Base-by-base conservation (phyloP, 2,329 filamentous ascomycete genomes). In the Colletotrichum truncatum region DNA sequence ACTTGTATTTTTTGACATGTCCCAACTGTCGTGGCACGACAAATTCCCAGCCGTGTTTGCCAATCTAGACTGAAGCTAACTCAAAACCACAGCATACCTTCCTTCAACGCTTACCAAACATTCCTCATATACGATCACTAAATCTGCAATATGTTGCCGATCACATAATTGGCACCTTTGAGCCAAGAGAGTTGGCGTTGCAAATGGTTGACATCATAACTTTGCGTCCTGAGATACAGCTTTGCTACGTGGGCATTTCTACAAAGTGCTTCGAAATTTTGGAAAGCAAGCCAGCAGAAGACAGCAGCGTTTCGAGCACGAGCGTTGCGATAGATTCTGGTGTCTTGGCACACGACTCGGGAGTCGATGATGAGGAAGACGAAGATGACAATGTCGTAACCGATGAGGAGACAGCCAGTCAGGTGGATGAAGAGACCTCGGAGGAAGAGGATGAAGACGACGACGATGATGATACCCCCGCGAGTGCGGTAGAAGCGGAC, bases 201-300 rank as follows among this genome's bases (percentile, higher is more conserved):
- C 91, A 94, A 73, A 86, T 95, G 48, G 85, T 94, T 30, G 91
- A 95, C 74, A 92, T 94, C 46, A 89, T 95, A 57, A 89, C 91
- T 11, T 81, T 96, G 14, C 86, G 91, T 4, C 91, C 91, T 0
- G 91, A 94, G 70, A 86, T 94, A 25, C 89, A 91, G 72, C 82
- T 96, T 12, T 93, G 89, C 75, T 95, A 94, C 73, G 85, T 95
- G 70, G 93, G 91, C 16, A 87, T 96, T 57, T 84, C 85, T n/a
- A 82, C 81, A 39, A 94, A 94, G 76, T 96, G 93, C 76, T 96
- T 92, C 72, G 93, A 96, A 75, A 91, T 96, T 30, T 78, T 94
- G 7, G 93, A 96, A 75, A 84, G 84, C 53, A 80, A 84, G 49
- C 79, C 79, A 3, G 82, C 80, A 11, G 82, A 85, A 43, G 79